These are phyloP conservation scores for Alopecurus myosuroides DNA, from an alignment of 176 grass and related monocot genomes.

Conservation along the genomic window DNA sequence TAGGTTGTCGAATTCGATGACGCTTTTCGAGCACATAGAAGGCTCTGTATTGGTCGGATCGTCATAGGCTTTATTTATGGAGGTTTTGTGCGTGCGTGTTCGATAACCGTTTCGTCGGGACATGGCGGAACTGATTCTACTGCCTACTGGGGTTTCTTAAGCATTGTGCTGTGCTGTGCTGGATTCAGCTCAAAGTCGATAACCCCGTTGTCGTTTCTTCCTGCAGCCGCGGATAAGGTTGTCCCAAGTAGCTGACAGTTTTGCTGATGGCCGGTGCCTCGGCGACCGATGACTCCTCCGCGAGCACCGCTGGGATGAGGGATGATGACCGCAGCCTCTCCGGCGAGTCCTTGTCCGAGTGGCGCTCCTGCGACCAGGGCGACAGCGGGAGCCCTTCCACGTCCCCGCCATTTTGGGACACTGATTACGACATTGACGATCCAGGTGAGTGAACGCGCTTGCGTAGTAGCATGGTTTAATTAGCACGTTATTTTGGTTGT, in stretches of 20 bases:
- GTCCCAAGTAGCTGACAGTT: conserved; percentile 9
- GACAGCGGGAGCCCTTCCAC: conserved; percentile 85
- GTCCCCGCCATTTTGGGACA: conserved; percentile 80
- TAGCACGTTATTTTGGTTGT: neutral
- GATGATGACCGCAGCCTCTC: conserved; percentile 53
- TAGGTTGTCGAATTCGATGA: neutral
- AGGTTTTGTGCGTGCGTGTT: neutral
- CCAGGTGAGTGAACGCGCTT: conserved; percentile 39
- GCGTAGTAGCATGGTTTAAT: neutral
- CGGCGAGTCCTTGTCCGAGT: conserved; percentile 74
- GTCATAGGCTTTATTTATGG: neutral
- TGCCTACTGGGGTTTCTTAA: neutral
- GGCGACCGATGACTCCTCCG: conserved; percentile 34
- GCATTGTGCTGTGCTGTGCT: neutral
- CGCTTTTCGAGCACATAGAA: neutral
- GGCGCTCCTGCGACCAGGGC: conserved; percentile 71
- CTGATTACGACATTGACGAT: conserved; percentile 62
- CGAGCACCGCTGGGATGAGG: conserved; percentile 52
- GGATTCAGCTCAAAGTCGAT: neutral
- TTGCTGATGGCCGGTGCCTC: conserved; percentile 38
- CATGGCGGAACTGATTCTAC: neutral
- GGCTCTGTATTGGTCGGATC: neutral
- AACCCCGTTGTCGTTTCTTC: neutral
- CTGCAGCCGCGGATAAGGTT: conserved; percentile 39
- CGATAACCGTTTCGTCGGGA: neutral